Base-by-base conservation (phyloP, 1,139 yeast genomes). In the Chernovozyma sophiae-reginae region DNA sequence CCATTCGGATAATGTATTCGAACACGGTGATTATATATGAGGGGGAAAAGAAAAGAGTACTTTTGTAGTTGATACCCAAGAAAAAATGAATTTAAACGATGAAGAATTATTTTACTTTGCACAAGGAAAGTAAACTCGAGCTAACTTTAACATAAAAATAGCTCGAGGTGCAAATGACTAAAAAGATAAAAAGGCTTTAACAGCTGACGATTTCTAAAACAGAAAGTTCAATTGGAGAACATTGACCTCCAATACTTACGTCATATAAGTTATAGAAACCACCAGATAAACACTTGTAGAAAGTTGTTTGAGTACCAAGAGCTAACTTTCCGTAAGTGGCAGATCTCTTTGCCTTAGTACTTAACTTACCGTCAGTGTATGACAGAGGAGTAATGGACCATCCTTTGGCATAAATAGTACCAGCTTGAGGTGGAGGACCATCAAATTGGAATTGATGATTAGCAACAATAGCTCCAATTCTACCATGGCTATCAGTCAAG, bases 401-500 rank as follows among this genome's bases (percentile, higher is more conserved):
- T 32, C 69, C 68, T 38, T 59, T 58, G 41, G 69, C 68, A 46
- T 57, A 64, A 38, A 64, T 62, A 38, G 68, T 50, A 38, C 70
- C 70, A 26, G 68, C 68, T 52, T 65, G 69, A 22, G 69, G 69
- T 52, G 70, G 68, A 31, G 72, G 71, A 34, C 68, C 68, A 45
- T 66, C 72, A 43, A 67, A 65, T 53, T 66, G 72, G 63, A 67
- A 66, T 52, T 67, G 72, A 53, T 66, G 59, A 58, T 66, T 67
- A 38, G 72, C 67, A 40, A 65, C 73, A 53, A 67, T 65, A 35
- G 69, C 60, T 25, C 73, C 73, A 42, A 63, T 53, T 56, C 72
- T 61, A 32, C 63, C 63, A 40, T 57, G 39, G 25, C 52, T 34
- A 43, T 66, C 73, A 18, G 48, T 55, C 45, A 67, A 58, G 13